Percentiles rank a stretch among this genome's conserved stretches.
Conservation (phyloP, 441 rosid species). For the Croton setiger region DNA sequence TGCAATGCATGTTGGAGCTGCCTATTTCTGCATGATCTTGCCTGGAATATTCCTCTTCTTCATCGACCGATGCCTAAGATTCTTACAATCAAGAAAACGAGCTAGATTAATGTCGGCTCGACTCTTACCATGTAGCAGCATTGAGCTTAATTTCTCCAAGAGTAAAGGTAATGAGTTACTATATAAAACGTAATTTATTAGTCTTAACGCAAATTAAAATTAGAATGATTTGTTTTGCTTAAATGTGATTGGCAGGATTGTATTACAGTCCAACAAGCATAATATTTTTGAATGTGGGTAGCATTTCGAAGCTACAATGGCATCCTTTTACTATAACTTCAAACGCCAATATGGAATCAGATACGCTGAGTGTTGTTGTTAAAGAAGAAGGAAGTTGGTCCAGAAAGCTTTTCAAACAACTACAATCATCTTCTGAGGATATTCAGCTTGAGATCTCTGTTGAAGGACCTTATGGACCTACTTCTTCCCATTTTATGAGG, state of each 20-base stretch:
- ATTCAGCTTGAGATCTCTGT: constrained; percentile 33
- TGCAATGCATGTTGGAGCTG: constrained; percentile 48
- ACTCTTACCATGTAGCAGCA: constrained; percentile 36
- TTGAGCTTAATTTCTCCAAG: constrained; percentile 55
- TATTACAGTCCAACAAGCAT: constrained; percentile 41
- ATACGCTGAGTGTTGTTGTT: constrained; percentile 41
- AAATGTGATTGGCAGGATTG: constrained; percentile 28
- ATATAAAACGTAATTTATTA: too few species aligned
- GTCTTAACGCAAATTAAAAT: too few species aligned
- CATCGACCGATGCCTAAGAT: constrained; percentile 49
- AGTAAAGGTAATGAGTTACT: constrained; percentile 29
- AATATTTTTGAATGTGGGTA: constrained; percentile 41
- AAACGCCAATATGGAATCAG: constrained; percentile 36
- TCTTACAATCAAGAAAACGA: constrained; percentile 45
- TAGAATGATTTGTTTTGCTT: too few species aligned
- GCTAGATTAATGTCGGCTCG: constrained; percentile 40
- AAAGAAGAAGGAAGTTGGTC: constrained; percentile 55
- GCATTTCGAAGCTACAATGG: constrained; percentile 57
- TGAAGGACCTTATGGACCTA: constrained; percentile 71
- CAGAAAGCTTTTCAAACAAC: constrained; percentile 30
- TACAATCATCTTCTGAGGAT: constrained; percentile 26
- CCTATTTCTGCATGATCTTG: constrained; percentile 39
- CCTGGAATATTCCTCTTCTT: constrained; percentile 58
- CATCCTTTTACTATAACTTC: constrained; percentile 58
- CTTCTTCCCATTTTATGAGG: constrained; percentile 38